Conservation (phyloP, 108 stramenopile genomes). For the Pseudonitzschia multistriata region DNA sequence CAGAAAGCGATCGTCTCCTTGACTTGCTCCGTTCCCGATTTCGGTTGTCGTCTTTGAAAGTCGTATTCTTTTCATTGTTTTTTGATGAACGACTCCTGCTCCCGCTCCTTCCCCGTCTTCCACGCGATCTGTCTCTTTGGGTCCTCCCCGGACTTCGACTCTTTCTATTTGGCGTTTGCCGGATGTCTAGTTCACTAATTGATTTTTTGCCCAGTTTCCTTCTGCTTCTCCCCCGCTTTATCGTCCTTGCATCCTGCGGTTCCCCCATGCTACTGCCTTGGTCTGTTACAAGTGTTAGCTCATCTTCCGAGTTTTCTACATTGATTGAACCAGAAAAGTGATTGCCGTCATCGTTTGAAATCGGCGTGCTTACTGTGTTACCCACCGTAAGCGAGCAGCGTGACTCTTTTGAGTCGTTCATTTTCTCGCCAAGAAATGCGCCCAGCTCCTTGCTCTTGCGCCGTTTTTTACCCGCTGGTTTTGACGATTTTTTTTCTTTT, state of each 20-base stretch:
- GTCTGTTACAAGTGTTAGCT: too few species aligned
- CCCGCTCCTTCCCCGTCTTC: conserved; percentile 1
- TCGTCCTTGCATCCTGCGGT: not conserved
- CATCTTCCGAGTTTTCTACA: too few species aligned
- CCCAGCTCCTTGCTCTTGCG: conserved; percentile 11
- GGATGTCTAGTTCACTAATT: not conserved
- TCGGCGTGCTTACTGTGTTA: conserved; percentile 4
- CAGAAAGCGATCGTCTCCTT: not conserved
- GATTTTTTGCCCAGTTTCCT: not conserved
- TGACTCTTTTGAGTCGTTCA: not conserved
- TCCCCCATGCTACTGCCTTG: not conserved
- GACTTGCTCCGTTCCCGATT: not conserved
- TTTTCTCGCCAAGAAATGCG: not conserved
- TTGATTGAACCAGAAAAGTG: not conserved
- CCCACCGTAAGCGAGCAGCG: not conserved
- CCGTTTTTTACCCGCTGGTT: not conserved
- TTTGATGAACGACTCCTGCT: not conserved
- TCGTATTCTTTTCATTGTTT: not conserved
- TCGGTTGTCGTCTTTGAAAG: not conserved
- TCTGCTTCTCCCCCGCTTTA: conserved; percentile 5
- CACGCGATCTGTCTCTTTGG: not conserved
- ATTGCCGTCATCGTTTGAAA: not conserved
- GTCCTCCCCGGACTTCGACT: not conserved
- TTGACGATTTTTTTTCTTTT: not conserved
- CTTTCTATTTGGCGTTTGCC: not conserved